Base-by-base conservation (phyloP, 2,329 filamentous ascomycete genomes). In the Trichophyton schoenleinii region DNA sequence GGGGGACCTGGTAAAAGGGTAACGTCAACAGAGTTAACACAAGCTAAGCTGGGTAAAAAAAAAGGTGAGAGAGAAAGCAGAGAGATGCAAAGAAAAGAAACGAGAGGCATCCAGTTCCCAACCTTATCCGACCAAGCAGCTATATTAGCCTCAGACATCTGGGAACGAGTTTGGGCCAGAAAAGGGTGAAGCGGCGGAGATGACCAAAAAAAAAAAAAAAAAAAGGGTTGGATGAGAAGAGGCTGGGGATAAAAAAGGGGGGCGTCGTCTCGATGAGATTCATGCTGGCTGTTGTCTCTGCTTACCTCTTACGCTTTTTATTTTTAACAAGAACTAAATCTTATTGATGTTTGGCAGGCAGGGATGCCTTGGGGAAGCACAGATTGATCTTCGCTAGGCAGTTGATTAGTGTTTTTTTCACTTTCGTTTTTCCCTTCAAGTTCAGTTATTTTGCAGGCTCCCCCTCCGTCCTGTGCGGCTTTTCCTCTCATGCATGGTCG, bases 81-180 rank as follows among this genome's bases (percentile, higher is more conserved):
- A 31, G 9, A 36, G 28, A 57, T 2, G 34, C 11, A 38, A 38
- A 38, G 34, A 57, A 57, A 38, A 57, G 52, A 28, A 57, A 57
- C 3, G 34, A 57, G n/a, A n/a, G 1, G 7, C 25, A 31, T 15
- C 34, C 15, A 28, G 55, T 20, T 31, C 18, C 31, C 34, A 58
- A 38, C 55, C 55, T 58, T 38, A 58, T 58, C 31, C 42, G n/a
- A 31, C 5, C 38, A 41, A 31, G 31, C 11, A n/a, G 15, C 38
- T n/a, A 31, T 36, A 58, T 53, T 53, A 53, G 49, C 49, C 49
- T 53, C 49, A 53, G 49, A 53, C 49, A 53, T 53, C 11, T 3
- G 18, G 53, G 53, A 31, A 36, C 18, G 3, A 20, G 22, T 57
- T 57, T 25, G 53, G 28, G 34, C 15, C 15, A 18, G 6, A 44